A percentile compares a stretch with the other conserved stretches of the same genome.
phyloP scores from a whole-genome alignment of 768 basidiomycete species.

The Artomyces pyxidatus region DNA sequence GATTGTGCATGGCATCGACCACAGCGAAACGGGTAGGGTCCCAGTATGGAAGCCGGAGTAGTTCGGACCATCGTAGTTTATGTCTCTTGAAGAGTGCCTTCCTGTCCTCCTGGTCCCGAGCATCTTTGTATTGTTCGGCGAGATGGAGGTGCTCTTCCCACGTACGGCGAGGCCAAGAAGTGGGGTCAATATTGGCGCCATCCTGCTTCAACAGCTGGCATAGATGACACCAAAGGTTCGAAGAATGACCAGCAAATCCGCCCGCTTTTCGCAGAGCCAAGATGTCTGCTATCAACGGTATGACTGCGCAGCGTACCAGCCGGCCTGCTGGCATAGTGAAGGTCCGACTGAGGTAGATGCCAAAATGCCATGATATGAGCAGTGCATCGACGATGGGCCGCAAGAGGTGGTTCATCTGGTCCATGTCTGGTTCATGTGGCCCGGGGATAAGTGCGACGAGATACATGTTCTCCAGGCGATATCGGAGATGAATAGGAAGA shows the following conservation, averaged over 20 bases:
- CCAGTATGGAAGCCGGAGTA: slow-evolving; percentile 33
- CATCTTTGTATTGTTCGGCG: too few relatives aligned
- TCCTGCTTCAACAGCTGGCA: neutral
- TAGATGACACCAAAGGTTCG: neutral
- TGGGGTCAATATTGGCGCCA: neutral
- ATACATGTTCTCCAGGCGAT: slow-evolving; percentile 32
- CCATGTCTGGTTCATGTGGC: slow-evolving; percentile 26
- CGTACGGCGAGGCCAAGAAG: neutral
- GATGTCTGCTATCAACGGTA: neutral
- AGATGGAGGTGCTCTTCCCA: neutral
- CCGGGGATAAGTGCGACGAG: slow-evolving; percentile 34
- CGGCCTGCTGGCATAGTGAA: neutral
- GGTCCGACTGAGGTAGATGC: slow-evolving; percentile 1
- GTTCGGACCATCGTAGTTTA: slow-evolving; percentile 22
- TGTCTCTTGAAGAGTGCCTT: too few relatives aligned
- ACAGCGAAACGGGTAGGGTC: slow-evolving; percentile 24
- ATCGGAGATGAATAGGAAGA: slow-evolving; percentile 26
- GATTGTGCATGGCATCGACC: slow-evolving; percentile 34
- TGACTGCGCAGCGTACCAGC: neutral
- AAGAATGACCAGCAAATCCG: neutral
- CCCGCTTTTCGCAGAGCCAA: neutral
- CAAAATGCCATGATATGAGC: slow-evolving; percentile 23
- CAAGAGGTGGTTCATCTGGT: slow-evolving; percentile 30
- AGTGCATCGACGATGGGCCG: slow-evolving; percentile 29
- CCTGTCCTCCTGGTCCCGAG: too few relatives aligned